Evolutionary conservation across 2,329 filamentous ascomycete species (phyloP).

Genomic region (Pseudopithomyces chartarum): DNA sequence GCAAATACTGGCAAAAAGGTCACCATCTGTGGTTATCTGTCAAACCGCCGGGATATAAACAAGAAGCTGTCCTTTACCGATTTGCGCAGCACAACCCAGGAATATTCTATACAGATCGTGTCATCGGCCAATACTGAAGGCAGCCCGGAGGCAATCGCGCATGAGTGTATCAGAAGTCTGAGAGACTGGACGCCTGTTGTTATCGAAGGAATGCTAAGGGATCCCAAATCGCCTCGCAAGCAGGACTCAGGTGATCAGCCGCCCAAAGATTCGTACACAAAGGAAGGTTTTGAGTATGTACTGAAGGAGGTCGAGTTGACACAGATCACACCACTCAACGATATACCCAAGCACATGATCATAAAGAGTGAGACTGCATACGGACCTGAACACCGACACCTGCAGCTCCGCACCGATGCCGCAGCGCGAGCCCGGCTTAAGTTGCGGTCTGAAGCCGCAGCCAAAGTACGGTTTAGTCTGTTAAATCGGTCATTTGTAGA

Average conservation of each 20-base stretch:
- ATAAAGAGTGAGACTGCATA: conserved; percentile 77
- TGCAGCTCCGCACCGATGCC: conserved; percentile 79
- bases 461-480: conserved; percentile 60
- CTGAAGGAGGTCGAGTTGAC: conserved; percentile 65
- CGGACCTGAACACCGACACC: conserved; percentile 74
- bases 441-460: conserved; percentile 68
- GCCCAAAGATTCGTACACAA: no score
- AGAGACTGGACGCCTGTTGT: conserved; percentile 60
- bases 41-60: conserved; percentile 68
- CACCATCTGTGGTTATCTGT: conserved; percentile 72
- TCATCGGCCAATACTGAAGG: conserved; percentile 47
- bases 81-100: conserved; percentile 52
- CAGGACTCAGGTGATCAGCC: background rate
- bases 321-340: conserved; percentile 70
- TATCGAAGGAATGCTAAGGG: conserved; percentile 56
- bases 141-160: conserved; percentile 26
- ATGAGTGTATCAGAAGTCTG: conserved; percentile 50
- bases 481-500: conserved; percentile 67
- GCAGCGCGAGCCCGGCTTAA: conserved; percentile 69
- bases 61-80: conserved; percentile 74
- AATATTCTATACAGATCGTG: conserved; percentile 56
- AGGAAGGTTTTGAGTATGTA: background rate
- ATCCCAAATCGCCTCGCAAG: conserved; percentile 45
- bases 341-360: conserved; percentile 76
- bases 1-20: conserved; percentile 12